Evolutionary conservation across 805 yeast species (phyloP).

Genomic region (Spathaspora arborariae): DNA sequence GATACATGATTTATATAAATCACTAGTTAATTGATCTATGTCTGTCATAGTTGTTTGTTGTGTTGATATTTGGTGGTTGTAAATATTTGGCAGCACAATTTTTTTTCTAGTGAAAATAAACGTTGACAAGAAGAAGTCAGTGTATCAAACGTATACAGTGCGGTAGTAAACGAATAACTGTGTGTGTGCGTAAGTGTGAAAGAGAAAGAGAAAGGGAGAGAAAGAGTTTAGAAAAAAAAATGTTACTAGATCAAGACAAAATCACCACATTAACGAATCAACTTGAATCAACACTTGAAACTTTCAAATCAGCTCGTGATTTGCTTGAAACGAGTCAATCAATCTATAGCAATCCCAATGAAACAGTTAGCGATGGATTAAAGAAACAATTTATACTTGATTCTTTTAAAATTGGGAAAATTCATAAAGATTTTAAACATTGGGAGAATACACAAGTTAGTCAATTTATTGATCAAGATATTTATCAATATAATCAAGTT

Average conservation of each 20-base stretch:
- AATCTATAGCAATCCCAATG: background rate
- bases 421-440: slow-evolving; percentile 26
- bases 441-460: slow-evolving; percentile 20
- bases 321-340: slow-evolving; percentile 9
- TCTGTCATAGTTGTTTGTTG: slow-evolving; percentile 2
- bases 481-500: slow-evolving; percentile 26
- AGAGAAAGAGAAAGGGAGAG: background rate
- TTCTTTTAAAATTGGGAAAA: slow-evolving; percentile 29
- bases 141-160: no score
- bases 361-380: background rate
- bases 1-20: slow-evolving; percentile 26
- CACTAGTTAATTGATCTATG: slow-evolving; percentile 16
- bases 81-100: background rate
- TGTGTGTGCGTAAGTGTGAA: background rate
- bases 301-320: slow-evolving; percentile 13
- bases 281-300: slow-evolving; percentile 5
- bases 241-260: background rate
- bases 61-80: background rate
- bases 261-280: background rate
- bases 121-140: no score
- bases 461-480: slow-evolving; percentile 20
- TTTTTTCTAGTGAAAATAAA: background rate
- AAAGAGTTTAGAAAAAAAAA: background rate
- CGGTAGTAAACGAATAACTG: no score
- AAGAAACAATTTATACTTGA: slow-evolving; percentile 25